A percentile compares a stretch with the other conserved stretches of the same genome.
Evolutionary conservation across 495 filamentous ascomycete genomes (phyloP).

Genomic region (Penicillium pancosmium): DNA sequence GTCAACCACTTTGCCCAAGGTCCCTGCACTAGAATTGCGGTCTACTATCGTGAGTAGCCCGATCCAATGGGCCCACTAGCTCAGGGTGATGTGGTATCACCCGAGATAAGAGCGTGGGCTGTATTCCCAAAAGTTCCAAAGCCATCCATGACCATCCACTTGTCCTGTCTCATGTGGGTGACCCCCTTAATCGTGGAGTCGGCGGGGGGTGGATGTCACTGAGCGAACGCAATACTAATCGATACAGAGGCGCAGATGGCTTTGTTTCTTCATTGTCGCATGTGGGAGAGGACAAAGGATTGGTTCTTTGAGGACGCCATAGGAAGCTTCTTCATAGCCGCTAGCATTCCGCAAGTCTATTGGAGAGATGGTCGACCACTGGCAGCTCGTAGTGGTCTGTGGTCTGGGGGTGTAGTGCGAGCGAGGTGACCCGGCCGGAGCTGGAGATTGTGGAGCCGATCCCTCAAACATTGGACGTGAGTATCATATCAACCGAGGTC

Average conservation of each 20-base stretch:
- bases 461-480: background rate
- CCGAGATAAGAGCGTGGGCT: constrained; percentile 13
- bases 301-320: constrained; percentile 13
- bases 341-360: constrained; percentile 9
- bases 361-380: constrained; percentile 12
- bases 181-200: too few relatives aligned
- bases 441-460: constrained; percentile 15
- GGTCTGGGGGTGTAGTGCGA: background rate
- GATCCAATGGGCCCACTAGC: constrained; percentile 2
- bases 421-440: background rate
- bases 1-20: background rate
- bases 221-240: background rate
- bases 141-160: background rate
- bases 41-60: constrained; percentile 10
- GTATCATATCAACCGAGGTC: background rate
- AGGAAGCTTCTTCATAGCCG: constrained; percentile 11
- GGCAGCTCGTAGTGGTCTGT: background rate
- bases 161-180: too few relatives aligned
- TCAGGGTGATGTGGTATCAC: background rate
- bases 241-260: constrained; percentile 23
- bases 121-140: background rate
- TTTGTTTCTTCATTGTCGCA: constrained; percentile 15
- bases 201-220: too few relatives aligned
- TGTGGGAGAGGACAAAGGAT: constrained; percentile 14
- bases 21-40: constrained; percentile 12